A percentile compares a stretch with the other conserved stretches of the same genome.
phyloP scores from a whole-genome alignment of 2,329 filamentous ascomycete genomes.

The Aspergillus ochraceoroseus region DNA sequence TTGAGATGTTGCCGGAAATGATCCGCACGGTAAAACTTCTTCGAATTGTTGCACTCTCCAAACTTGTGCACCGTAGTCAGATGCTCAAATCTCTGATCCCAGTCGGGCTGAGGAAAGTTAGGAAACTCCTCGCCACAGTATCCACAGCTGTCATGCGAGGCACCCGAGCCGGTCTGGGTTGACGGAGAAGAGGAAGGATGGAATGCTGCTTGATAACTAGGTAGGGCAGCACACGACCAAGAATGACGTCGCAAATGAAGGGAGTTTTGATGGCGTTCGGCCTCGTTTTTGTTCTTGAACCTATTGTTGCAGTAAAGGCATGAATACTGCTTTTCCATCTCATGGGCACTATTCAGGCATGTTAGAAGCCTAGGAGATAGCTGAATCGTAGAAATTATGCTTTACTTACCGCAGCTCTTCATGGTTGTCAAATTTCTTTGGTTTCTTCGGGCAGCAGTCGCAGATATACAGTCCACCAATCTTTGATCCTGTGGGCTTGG shows the following conservation, averaged over 20 bases:
- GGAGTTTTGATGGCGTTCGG: constrained; percentile 92
- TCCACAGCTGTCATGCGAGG: constrained; percentile 69
- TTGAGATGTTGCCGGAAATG: constrained; percentile 98
- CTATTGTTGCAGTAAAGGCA: constrained; percentile 89
- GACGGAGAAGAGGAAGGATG: constrained; percentile 63
- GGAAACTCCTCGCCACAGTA: constrained; percentile 93
- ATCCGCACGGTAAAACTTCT: constrained; percentile 96
- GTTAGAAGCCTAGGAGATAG: constrained; percentile 1
- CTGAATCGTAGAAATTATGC: no score
- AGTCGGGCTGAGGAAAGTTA: constrained; percentile 69
- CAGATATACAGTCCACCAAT: constrained; percentile 65
- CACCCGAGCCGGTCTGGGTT: constrained; percentile 32
- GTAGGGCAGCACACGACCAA: constrained; percentile 89
- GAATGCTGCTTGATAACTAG: constrained; percentile 73
- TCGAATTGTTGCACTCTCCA: constrained; percentile 93
- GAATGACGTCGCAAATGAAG: constrained; percentile 87
- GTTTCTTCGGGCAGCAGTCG: constrained; percentile 95
- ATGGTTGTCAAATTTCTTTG: constrained; percentile 83
- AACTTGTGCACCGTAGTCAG: constrained; percentile 92
- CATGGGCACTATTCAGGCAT: constrained; percentile 61
- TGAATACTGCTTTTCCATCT: constrained; percentile 93
- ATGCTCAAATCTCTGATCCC: constrained; percentile 81
- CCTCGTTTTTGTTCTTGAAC: constrained; percentile 99
- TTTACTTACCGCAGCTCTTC: constrained; percentile 81
- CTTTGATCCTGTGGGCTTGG: constrained; percentile 41